phyloP scores from a whole-genome alignment of 805 yeast genomes.

The Cyberlindnera xylosilytica region DNA sequence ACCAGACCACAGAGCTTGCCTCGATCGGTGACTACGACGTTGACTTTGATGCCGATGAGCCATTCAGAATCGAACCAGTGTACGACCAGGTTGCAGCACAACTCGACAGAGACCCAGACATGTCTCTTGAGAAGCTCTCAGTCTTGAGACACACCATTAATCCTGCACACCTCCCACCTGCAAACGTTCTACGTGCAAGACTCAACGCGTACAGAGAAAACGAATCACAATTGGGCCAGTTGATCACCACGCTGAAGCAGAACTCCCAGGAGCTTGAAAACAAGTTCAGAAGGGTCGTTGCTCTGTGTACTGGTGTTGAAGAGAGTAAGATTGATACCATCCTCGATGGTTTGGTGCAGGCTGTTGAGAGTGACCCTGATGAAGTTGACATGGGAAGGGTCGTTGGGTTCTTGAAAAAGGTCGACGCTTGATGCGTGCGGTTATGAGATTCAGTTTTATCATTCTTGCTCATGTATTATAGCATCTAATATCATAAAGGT shows the following conservation, averaged over 20 bases:
- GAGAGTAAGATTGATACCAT: constrained; percentile 76
- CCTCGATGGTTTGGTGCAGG: constrained; percentile 80
- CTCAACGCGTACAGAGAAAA: constrained; percentile 76
- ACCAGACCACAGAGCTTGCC: constrained; percentile 37
- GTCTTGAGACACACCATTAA: constrained; percentile 21
- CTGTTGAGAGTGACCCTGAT: constrained; percentile 84
- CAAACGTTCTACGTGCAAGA: constrained; percentile 63
- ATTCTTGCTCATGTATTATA: too few species aligned
- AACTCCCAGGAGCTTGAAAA: constrained; percentile 57
- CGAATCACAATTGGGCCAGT: constrained; percentile 49
- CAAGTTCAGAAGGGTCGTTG: constrained; percentile 84
- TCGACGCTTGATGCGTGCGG: constrained; percentile 27
- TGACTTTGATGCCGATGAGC: constrained; percentile 84
- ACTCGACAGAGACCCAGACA: constrained; percentile 31
- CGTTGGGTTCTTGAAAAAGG: constrained; percentile 51
- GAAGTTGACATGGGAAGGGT: constrained; percentile 58
- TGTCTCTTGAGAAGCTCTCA: constrained; percentile 25
- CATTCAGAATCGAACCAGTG: constrained; percentile 68
- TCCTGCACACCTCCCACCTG: constrained; percentile 32
- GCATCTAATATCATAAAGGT: too few species aligned
- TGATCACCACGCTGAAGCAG: constrained; percentile 50
- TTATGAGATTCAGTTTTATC: too few species aligned
- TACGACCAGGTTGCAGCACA: constrained; percentile 49
- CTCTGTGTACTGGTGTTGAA: constrained; percentile 86
- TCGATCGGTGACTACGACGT: constrained; percentile 43